Evolutionary conservation across 2,329 filamentous ascomycete species (phyloP).

Genomic region (Aspergillus aculeatus): DNA sequence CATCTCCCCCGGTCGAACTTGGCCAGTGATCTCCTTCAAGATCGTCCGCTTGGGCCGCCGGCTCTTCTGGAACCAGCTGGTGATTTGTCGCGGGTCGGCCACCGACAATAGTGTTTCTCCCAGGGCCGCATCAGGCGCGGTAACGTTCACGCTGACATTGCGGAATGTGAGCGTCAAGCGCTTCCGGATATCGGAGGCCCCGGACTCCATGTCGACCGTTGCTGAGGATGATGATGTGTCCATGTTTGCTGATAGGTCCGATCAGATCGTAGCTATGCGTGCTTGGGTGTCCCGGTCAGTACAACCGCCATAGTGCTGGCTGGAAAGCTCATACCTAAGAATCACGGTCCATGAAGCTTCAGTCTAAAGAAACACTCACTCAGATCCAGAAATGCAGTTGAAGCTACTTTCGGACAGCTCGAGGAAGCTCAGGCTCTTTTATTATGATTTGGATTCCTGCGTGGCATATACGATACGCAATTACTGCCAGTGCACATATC

Average conservation of each 20-base stretch:
- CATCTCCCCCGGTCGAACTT: conserved; percentile 46
- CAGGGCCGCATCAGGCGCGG: conserved; percentile 37
- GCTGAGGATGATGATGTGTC: conserved; percentile 30
- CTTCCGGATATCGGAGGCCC: conserved; percentile 25
- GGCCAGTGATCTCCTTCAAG: conserved; percentile 39
- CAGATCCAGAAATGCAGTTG: not conserved
- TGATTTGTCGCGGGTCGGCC: conserved; percentile 31
- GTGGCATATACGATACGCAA: not conserved
- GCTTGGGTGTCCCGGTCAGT: not conserved
- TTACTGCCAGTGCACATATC: conserved; percentile 11
- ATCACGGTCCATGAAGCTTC: not conserved
- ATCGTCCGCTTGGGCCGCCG: conserved; percentile 38
- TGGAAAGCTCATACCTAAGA: not conserved
- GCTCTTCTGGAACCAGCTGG: conserved; percentile 20
- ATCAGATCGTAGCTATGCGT: not conserved
- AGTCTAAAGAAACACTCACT: not conserved
- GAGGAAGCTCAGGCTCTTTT: conserved; percentile 14
- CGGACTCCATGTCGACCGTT: conserved; percentile 28
- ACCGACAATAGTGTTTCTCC: conserved; percentile 36
- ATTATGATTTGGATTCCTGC: conserved; percentile 1
- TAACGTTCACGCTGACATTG: conserved; percentile 35
- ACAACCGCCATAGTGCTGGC: not conserved
- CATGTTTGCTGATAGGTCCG: conserved; percentile 16
- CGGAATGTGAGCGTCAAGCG: conserved; percentile 38
- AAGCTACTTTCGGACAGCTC: not conserved